Evolutionary conservation across 495 filamentous ascomycete species (phyloP).

Genomic region (Pyronema domesticum): DNA sequence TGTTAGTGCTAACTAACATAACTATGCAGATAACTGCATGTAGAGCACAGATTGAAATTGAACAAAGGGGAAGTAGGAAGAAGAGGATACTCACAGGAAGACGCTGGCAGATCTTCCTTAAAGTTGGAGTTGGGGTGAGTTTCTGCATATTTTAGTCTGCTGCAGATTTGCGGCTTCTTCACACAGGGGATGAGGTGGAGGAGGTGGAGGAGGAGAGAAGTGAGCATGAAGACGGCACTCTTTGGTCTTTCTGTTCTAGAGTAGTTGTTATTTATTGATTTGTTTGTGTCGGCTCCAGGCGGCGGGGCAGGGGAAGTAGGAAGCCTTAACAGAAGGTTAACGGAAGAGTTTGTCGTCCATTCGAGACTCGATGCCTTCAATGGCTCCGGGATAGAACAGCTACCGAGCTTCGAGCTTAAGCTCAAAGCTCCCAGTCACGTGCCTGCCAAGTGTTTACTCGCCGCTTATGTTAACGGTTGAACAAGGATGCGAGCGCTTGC

Average conservation of each 20-base stretch:
- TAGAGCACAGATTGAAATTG: too few relatives aligned
- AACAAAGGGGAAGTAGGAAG: too few relatives aligned
- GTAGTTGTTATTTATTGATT: not conserved
- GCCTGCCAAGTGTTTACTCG: not conserved
- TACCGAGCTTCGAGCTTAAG: not conserved
- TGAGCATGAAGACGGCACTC: not conserved
- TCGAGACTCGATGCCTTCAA: not conserved
- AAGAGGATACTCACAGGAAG: not conserved
- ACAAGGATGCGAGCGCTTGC: not conserved
- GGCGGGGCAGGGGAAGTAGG: not conserved
- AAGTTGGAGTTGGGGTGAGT: too few relatives aligned
- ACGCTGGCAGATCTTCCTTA: too few relatives aligned
- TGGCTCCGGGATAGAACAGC: not conserved
- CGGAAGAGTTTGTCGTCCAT: not conserved
- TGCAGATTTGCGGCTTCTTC: not conserved
- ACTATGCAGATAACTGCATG: too few relatives aligned
- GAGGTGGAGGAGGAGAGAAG: not conserved
- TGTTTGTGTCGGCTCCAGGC: not conserved
- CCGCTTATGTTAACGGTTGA: not conserved
- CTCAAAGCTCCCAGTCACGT: not conserved
- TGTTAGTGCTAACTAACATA: too few relatives aligned
- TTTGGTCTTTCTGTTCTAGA: not conserved
- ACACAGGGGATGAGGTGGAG: not conserved
- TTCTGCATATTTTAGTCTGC: too few relatives aligned
- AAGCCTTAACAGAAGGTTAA: not conserved